phyloP scores from a whole-genome alignment of 169 alveolate species.

The Plasmodium yoelii region DNA sequence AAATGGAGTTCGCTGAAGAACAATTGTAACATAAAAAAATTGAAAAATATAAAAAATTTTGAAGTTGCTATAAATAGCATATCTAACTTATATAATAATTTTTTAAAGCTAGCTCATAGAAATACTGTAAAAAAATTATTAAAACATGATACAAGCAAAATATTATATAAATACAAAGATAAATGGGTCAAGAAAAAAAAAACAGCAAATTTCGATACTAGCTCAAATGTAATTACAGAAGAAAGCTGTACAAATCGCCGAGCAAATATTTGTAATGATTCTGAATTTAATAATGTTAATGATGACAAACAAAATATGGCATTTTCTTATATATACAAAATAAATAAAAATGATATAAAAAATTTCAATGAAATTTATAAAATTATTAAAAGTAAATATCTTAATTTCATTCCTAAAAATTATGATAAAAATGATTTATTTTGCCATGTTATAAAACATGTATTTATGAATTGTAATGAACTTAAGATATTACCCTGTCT shows the following conservation, averaged over 20 bases:
- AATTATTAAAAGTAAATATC: constrained; percentile 69
- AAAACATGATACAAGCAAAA: constrained; percentile 29
- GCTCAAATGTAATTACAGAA: background rate
- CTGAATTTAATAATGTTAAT: background rate
- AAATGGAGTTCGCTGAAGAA: constrained; percentile 14
- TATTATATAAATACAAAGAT: constrained; percentile 43
- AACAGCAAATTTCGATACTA: background rate
- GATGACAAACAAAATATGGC: background rate
- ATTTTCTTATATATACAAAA: constrained; percentile 45
- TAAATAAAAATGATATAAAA: constrained; percentile 53
- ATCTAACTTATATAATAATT: constrained; percentile 51
- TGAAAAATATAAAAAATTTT: constrained; percentile 22
- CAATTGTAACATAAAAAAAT: constrained; percentile 22
- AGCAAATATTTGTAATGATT: background rate
- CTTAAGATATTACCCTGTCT: constrained; percentile 74
- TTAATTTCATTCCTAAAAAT: constrained; percentile 59
- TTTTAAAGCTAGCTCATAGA: constrained; percentile 62
- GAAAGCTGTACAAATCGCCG: background rate
- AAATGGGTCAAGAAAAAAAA: constrained; percentile 62
- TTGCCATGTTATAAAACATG: constrained; percentile 41
- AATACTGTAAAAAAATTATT: constrained; percentile 63
- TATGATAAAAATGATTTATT: constrained; percentile 62
- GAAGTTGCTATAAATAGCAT: constrained; percentile 11
- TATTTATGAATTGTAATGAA: constrained; percentile 53
- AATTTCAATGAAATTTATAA: constrained; percentile 43